Percentiles rank a stretch among this genome's conserved stretches.
phyloP scores from a whole-genome alignment of 495 filamentous ascomycete genomes.

The Geoglossum glabrum region DNA sequence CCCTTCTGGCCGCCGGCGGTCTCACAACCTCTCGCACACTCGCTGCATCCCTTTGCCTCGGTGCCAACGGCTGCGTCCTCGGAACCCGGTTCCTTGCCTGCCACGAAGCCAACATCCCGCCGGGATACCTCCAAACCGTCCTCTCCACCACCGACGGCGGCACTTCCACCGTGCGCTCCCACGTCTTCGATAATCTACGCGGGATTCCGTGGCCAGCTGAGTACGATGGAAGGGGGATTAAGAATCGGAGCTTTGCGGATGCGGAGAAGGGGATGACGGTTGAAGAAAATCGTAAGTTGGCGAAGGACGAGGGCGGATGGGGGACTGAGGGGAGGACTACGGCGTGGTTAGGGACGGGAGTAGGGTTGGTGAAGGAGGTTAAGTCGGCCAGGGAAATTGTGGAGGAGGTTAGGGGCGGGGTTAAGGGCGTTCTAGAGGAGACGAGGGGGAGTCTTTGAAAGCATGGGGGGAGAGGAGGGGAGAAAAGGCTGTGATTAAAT shows the following conservation, averaged over 20 bases:
- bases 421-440: slow-evolving; percentile 8
- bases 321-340: slow-evolving; percentile 41
- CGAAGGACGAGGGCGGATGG: slow-evolving; percentile 39
- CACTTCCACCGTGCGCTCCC: slow-evolving; percentile 38
- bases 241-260: slow-evolving; percentile 42
- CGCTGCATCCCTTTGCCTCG: slow-evolving; percentile 42
- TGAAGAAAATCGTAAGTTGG: slow-evolving; percentile 33
- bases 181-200: slow-evolving; percentile 48
- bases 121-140: slow-evolving; percentile 40
- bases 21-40: slow-evolving; percentile 46
- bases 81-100: slow-evolving; percentile 57
- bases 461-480: too few relatives aligned
- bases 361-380: slow-evolving; percentile 30
- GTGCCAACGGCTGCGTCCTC: slow-evolving; percentile 45
- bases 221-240: slow-evolving; percentile 40
- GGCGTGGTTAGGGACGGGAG: slow-evolving; percentile 43
- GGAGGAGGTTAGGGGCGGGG: slow-evolving; percentile 18
- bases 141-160: slow-evolving; percentile 42
- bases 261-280: slow-evolving; percentile 31
- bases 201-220: slow-evolving; percentile 48
- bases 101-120: slow-evolving; percentile 36
- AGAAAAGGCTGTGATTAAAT: too few relatives aligned
- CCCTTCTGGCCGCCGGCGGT: slow-evolving; percentile 51
- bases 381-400: slow-evolving; percentile 25
- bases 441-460: slow-evolving; percentile 4